These are phyloP conservation scores for Termitomyces titanicus DNA, from an alignment of 768 basidiomycete species.

Conservation along the genomic window DNA sequence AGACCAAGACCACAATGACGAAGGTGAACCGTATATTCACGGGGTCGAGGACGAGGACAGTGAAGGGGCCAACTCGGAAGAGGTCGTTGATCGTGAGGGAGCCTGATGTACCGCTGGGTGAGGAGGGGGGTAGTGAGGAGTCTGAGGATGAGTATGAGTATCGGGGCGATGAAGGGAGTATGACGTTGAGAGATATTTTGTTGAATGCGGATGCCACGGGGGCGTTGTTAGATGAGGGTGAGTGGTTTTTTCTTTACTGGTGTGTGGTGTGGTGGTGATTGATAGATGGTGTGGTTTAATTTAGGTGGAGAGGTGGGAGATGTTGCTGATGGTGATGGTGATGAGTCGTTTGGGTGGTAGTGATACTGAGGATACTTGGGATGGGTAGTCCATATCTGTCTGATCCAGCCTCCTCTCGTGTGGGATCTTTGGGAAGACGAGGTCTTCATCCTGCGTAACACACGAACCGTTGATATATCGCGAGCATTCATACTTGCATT, in stretches of 20 bases:
- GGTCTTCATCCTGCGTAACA: no score
- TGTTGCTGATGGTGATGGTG: slow-evolving; percentile 3
- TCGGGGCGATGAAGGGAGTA: slow-evolving; percentile 37
- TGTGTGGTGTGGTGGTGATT: not conserved
- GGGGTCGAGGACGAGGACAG: slow-evolving; percentile 14
- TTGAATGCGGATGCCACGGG: slow-evolving; percentile 34
- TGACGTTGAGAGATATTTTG: slow-evolving; percentile 47
- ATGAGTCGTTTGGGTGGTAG: slow-evolving; percentile 21
- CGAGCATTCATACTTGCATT: no score
- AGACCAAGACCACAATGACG: slow-evolving; percentile 8
- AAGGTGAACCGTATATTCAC: slow-evolving; percentile 28
- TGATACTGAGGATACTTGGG: not conserved
- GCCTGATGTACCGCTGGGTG: slow-evolving; percentile 10
- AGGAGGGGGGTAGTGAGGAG: not conserved
- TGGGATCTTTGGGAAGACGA: no score
- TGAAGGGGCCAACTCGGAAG: no score
- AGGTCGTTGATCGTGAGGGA: no score
- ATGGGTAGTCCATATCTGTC: no score
- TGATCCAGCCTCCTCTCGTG: no score
- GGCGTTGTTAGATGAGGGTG: slow-evolving; percentile 26
- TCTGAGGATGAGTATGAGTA: slow-evolving; percentile 19
- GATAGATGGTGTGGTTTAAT: not conserved
- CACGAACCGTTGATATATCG: no score
- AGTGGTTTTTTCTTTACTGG: not conserved
- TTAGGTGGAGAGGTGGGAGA: slow-evolving; percentile 14